These are phyloP conservation scores for Silene noctiflora DNA, from an alignment of 179 eudicot genomes.

Conservation along the genomic window DNA sequence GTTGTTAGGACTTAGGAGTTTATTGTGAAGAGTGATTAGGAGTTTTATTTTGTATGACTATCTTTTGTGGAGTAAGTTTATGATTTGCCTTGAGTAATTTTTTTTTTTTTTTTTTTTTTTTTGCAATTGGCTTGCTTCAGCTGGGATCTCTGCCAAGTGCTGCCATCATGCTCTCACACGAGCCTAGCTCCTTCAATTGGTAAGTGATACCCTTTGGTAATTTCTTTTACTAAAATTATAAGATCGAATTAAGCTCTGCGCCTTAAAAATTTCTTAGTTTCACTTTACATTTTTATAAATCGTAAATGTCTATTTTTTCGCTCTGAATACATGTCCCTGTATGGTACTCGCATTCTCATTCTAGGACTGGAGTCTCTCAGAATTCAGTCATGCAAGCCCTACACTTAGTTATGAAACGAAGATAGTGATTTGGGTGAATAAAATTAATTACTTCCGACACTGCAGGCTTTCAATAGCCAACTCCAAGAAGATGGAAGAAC, in stretches of 20 bases:
- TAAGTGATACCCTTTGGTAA: conserved; percentile 10
- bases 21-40: neutral
- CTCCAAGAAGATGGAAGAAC: conserved; percentile 31
- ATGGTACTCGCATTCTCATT: no score
- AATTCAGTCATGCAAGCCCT: no score
- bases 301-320: no score
- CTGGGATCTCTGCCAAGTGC: conserved; percentile 34
- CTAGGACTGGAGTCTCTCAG: no score
- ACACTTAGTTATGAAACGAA: no score
- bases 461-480: conserved; percentile 46
- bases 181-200: conserved; percentile 32
- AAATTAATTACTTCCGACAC: neutral
- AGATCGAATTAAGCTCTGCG: neutral
- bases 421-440: neutral
- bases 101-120: neutral
- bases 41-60: neutral
- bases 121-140: conserved; percentile 24
- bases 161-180: conserved; percentile 28
- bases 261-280: no score
- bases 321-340: no score
- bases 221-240: neutral
- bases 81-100: neutral
- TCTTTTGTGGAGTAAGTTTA: neutral
- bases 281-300: no score
- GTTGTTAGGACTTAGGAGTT: no score